Percentiles rank a stretch among this genome's conserved stretches.
These are phyloP conservation scores for Suillus paluster DNA, from an alignment of 768 basidiomycete genomes.

Conservation along the genomic window DNA sequence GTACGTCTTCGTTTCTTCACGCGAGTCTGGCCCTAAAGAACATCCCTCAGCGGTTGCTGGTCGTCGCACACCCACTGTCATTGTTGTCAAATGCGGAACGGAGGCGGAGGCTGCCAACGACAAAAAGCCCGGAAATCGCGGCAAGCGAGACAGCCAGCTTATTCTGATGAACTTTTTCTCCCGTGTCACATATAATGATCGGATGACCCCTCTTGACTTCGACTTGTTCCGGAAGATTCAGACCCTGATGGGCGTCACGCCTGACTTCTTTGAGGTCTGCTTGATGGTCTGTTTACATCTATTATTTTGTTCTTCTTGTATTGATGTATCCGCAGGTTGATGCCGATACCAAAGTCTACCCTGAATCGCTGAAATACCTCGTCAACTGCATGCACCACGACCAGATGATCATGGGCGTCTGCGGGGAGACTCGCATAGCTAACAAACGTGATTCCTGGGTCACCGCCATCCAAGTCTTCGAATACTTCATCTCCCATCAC, in stretches of 20 bases:
- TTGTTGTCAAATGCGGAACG: constrained; percentile 96
- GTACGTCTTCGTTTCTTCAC: constrained; percentile 51
- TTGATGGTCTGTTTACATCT: constrained; percentile 76
- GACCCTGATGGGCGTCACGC: constrained; percentile 96
- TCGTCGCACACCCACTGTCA: constrained; percentile 89
- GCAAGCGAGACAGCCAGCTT: constrained; percentile 98
- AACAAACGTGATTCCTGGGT: constrained; percentile 99
- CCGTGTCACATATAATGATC: constrained; percentile 98
- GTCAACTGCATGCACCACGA: constrained; percentile 99
- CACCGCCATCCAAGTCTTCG: constrained; percentile 96
- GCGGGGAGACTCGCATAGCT: constrained; percentile 97
- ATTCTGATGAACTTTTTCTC: constrained; percentile 99
- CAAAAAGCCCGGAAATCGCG: constrained; percentile 96
- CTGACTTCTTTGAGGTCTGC: constrained; percentile 97
- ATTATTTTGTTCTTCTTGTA: not conserved
- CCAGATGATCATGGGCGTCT: constrained; percentile 98
- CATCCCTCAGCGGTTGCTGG: constrained; percentile 67
- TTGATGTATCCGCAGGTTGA: constrained; percentile 73
- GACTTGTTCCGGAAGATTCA: constrained; percentile 98
- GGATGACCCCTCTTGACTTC: constrained; percentile 97
- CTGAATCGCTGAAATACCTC: constrained; percentile 85
- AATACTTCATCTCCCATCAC: constrained; percentile 99
- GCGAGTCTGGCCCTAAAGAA: constrained; percentile 6
- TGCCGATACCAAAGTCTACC: constrained; percentile 96
- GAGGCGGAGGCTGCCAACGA: constrained; percentile 81